These are phyloP conservation scores for Lactarius sp. DNA, from an alignment of 768 basidiomycete species.

Conservation along the genomic window DNA sequence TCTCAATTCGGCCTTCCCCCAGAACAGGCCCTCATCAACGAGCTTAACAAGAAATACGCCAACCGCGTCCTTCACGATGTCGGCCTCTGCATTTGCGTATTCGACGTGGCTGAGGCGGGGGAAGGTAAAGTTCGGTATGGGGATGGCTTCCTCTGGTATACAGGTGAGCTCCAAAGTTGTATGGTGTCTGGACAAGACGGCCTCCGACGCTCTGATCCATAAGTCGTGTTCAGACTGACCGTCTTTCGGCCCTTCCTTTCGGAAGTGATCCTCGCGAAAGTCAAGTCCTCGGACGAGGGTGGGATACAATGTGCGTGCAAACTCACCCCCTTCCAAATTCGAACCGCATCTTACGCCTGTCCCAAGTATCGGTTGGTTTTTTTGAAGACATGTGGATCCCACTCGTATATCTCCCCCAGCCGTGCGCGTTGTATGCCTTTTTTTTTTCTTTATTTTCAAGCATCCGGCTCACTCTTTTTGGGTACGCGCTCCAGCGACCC, in stretches of 20 bases:
- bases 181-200: neutral
- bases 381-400: conserved; percentile 94
- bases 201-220: neutral
- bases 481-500: conserved; percentile 49
- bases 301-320: conserved; percentile 67
- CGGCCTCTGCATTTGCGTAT: conserved; percentile 86
- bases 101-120: conserved; percentile 79
- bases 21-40: conserved; percentile 74
- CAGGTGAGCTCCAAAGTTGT: conserved; percentile 47
- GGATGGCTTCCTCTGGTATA: conserved; percentile 93
- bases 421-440: conserved; percentile 64
- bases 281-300: conserved; percentile 80
- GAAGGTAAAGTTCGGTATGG: conserved; percentile 94
- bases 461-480: neutral
- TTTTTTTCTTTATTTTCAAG: neutral
- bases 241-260: conserved; percentile 89
- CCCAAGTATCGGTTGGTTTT: conserved; percentile 77
- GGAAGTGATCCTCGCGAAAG: conserved; percentile 86
- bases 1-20: conserved; percentile 75
- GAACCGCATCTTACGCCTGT: neutral
- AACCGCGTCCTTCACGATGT: conserved; percentile 88
- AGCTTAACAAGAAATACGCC: conserved; percentile 94
- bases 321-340: neutral
- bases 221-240: conserved; percentile 85
- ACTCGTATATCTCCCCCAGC: conserved; percentile 70